These are phyloP conservation scores for Calonectria fujianensis DNA, from an alignment of 2,329 filamentous ascomycete genomes.

Conservation along the genomic window DNA sequence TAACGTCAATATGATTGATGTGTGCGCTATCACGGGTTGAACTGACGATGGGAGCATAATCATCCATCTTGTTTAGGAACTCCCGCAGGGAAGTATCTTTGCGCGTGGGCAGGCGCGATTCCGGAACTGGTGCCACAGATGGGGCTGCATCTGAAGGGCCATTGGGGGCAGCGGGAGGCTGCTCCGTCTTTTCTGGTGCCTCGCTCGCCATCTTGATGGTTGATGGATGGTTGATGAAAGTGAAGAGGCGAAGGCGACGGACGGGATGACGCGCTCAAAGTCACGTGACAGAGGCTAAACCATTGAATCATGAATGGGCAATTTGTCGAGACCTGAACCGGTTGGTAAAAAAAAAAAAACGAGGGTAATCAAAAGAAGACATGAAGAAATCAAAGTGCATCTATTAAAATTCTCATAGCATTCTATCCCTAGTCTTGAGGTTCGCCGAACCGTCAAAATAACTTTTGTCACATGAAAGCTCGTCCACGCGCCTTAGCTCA, in stretches of 20 bases:
- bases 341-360: neutral
- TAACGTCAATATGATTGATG: slow-evolving; percentile 37
- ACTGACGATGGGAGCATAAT: slow-evolving; percentile 95
- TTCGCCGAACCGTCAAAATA: slow-evolving; percentile 20
- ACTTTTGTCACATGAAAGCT: slow-evolving; percentile 32
- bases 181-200: slow-evolving; percentile 59
- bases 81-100: slow-evolving; percentile 96
- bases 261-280: slow-evolving; percentile 34
- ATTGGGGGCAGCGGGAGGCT: slow-evolving; percentile 55
- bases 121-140: slow-evolving; percentile 69
- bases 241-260: slow-evolving; percentile 39
- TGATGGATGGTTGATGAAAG: slow-evolving; percentile 41
- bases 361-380: neutral
- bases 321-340: neutral
- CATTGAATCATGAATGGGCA: neutral
- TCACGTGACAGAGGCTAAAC: slow-evolving; percentile 50
- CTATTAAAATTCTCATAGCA: slow-evolving; percentile 36
- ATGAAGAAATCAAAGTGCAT: slow-evolving; percentile 1
- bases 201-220: slow-evolving; percentile 60
- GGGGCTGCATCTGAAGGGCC: slow-evolving; percentile 58
- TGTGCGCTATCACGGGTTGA: neutral
- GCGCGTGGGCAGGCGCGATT: slow-evolving; percentile 82
- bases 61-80: slow-evolving; percentile 97
- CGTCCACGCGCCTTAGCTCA: slow-evolving; percentile 25
- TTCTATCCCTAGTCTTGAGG: slow-evolving; percentile 21